Evolutionary conservation across 257 asterid genomes (phyloP).

Genomic region (Cynanchum wilfordii): DNA sequence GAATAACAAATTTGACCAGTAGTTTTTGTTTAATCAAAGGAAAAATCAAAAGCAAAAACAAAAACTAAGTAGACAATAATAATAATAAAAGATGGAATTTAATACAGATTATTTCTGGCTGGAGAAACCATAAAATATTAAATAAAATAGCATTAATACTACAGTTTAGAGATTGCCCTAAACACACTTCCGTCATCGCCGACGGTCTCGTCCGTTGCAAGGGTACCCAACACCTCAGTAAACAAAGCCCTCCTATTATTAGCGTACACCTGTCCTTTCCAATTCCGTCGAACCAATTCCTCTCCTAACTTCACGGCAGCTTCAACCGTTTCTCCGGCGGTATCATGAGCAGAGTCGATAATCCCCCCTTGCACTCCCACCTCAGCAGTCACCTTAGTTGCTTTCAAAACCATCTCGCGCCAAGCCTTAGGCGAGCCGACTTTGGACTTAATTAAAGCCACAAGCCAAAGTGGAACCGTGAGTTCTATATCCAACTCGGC

Average conservation of each 20-base stretch:
- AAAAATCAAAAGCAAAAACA: no score
- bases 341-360: conserved; percentile 42
- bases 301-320: conserved; percentile 45
- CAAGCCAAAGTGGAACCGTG: conserved; percentile 39
- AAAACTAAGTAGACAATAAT: no score
- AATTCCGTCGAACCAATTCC: conserved; percentile 39
- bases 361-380: conserved; percentile 44
- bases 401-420: conserved; percentile 44
- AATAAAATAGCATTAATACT: neutral
- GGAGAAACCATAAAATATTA: no score
- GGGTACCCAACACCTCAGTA: conserved; percentile 27
- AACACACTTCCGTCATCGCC: conserved; percentile 26
- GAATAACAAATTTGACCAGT: no score
- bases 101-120: no score
- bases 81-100: no score
- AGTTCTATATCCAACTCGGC: conserved; percentile 44
- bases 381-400: conserved; percentile 41
- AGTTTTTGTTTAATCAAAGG: no score
- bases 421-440: conserved; percentile 32
- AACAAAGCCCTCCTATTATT: conserved; percentile 33
- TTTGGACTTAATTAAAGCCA: conserved; percentile 30
- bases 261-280: conserved; percentile 46
- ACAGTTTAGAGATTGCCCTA: conserved; percentile 32
- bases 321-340: conserved; percentile 43
- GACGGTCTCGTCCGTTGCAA: conserved; percentile 42